A percentile compares a stretch with the other conserved stretches of the same genome.
Conservation (phyloP, 495 filamentous ascomycete species). For the Corynascus novoguineensis region DNA sequence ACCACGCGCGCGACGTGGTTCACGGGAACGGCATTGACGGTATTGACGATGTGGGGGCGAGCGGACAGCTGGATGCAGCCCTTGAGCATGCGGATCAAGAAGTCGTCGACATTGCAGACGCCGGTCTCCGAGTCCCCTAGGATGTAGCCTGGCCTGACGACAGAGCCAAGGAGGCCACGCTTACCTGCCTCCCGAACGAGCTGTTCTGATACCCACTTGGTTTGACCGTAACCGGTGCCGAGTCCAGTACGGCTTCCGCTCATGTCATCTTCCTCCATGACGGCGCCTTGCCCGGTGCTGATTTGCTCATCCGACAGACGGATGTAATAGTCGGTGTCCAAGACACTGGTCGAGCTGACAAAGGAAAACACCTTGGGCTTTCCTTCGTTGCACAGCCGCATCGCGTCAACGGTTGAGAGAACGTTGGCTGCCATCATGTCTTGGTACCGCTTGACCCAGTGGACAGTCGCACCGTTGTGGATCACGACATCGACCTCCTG, state of each 20-base stretch:
- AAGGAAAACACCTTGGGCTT: slow-evolving; percentile 79
- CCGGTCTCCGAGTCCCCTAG: slow-evolving; percentile 69
- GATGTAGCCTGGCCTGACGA: slow-evolving; percentile 85
- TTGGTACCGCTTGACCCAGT: slow-evolving; percentile 81
- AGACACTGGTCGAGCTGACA: slow-evolving; percentile 76
- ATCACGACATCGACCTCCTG: slow-evolving; percentile 71
- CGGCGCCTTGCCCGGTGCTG: slow-evolving; percentile 40
- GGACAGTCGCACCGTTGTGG: slow-evolving; percentile 84
- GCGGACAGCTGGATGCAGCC: slow-evolving; percentile 74
- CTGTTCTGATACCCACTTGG: slow-evolving; percentile 69
- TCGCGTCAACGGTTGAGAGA: slow-evolving; percentile 67
- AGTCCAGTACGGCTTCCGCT: slow-evolving; percentile 43
- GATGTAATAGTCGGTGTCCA: slow-evolving; percentile 79
- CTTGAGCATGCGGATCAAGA: slow-evolving; percentile 83
- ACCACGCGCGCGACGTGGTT: slow-evolving; percentile 76
- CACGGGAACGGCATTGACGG: slow-evolving; percentile 87
- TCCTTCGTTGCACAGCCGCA: slow-evolving; percentile 68
- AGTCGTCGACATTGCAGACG: slow-evolving; percentile 82
- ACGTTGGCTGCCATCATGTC: slow-evolving; percentile 76
- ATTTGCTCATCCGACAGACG: slow-evolving; percentile 57
- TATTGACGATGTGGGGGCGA: slow-evolving; percentile 76
- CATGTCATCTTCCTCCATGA: slow-evolving; percentile 45
- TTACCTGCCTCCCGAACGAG: slow-evolving; percentile 74
- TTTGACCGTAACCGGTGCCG: slow-evolving; percentile 82
- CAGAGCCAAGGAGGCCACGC: slow-evolving; percentile 66